Percentiles rank a stretch among this genome's conserved stretches.
phyloP scores from a whole-genome alignment of 2,329 filamentous ascomycete genomes.

The Nectriaceae sp. region DNA sequence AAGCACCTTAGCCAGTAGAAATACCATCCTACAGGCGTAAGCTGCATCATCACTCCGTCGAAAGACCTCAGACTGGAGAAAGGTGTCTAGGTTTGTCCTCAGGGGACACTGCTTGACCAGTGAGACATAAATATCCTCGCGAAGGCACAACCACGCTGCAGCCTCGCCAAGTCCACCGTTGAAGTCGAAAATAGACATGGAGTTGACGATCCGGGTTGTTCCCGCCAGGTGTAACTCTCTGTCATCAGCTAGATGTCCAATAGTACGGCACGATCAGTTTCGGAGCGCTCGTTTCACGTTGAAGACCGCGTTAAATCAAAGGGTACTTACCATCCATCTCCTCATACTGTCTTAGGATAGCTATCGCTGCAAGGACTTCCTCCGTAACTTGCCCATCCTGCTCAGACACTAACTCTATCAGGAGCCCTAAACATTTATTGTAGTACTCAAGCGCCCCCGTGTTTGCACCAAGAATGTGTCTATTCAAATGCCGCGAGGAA shows the following conservation, averaged over 20 bases:
- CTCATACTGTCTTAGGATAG: conserved; percentile 14
- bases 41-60: conserved; percentile 12
- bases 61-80: conserved; percentile 17
- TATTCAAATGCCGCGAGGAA: conserved; percentile 13
- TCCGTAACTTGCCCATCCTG: conserved; percentile 13
- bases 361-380: conserved; percentile 12
- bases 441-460: conserved; percentile 15
- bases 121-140: conserved; percentile 20
- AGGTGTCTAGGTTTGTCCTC: conserved; percentile 14
- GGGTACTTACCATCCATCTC: conserved; percentile 18
- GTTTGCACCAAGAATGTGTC: conserved; percentile 8
- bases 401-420: conserved; percentile 13
- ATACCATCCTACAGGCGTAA: conserved; percentile 14
- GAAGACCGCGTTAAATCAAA: too few species aligned
- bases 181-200: conserved; percentile 20
- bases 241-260: conserved; percentile 12
- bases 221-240: conserved; percentile 18
- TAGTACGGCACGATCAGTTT: too few species aligned
- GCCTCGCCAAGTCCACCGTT: conserved; percentile 20
- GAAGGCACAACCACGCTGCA: conserved; percentile 17
- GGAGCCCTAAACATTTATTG: conserved; percentile 13
- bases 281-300: too few species aligned
- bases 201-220: conserved; percentile 20
- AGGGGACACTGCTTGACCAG: conserved; percentile 16
- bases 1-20: conserved; percentile 7